These are phyloP conservation scores for Stentor roeselii DNA, from an alignment of 73 alveolate genomes.

Conservation along the genomic window DNA sequence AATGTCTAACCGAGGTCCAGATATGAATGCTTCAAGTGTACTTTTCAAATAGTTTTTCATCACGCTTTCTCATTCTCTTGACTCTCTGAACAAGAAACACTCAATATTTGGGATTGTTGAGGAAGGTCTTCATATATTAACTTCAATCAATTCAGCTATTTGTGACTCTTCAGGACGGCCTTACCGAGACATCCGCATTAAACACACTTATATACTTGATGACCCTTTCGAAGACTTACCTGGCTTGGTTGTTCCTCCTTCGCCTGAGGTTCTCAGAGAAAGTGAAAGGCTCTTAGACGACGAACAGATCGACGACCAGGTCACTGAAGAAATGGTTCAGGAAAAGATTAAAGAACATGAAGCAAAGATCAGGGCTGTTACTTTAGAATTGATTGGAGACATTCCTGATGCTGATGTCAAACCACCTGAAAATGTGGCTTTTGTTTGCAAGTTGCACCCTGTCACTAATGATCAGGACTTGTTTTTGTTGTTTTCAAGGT, in stretches of 20 bases:
- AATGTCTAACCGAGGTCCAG: constrained; percentile 93
- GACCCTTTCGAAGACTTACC: constrained; percentile 92
- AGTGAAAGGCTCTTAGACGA: constrained; percentile 74
- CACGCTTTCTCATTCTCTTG: constrained; percentile 76
- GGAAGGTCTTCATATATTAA: constrained; percentile 89
- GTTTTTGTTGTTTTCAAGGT: constrained; percentile 83
- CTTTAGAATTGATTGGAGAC: constrained; percentile 95
- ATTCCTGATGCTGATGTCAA: constrained; percentile 98
- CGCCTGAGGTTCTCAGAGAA: constrained; percentile 75
- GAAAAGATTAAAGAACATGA: constrained; percentile 71
- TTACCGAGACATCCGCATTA: constrained; percentile 82
- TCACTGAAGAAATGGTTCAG: constrained; percentile 70
- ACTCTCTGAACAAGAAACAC: constrained; percentile 89
- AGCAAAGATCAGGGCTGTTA: constrained; percentile 84
- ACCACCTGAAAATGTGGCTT: constrained; percentile 99
- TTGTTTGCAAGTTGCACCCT: constrained; percentile 97
- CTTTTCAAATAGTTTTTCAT: constrained; percentile 69
- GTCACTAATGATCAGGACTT: constrained; percentile 87
- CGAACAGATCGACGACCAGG: constrained; percentile 64
- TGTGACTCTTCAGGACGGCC: constrained; percentile 89
- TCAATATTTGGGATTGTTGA: constrained; percentile 94
- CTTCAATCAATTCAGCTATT: constrained; percentile 73
- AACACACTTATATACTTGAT: constrained; percentile 83
- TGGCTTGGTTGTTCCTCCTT: constrained; percentile 71
- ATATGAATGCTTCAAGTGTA: constrained; percentile 82